A percentile compares a stretch with the other conserved stretches of the same genome.
These are phyloP conservation scores for Neurospora sp. DNA, from an alignment of 495 filamentous ascomycete species.

Conservation along the genomic window DNA sequence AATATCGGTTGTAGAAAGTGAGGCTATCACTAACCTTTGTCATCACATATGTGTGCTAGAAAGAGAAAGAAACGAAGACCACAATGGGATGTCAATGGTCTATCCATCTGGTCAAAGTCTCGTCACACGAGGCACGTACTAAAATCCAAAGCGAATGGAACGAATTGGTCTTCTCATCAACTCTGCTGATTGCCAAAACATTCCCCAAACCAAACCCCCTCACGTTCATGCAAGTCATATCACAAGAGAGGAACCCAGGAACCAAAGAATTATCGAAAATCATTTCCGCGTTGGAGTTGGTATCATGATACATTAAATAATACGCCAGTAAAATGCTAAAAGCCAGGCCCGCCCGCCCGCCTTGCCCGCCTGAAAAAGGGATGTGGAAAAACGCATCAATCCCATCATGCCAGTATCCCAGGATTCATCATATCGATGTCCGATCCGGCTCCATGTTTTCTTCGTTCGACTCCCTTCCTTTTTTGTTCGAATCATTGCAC, in stretches of 20 bases:
- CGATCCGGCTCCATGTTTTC: neutral
- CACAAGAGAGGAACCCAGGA: neutral
- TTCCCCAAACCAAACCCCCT: neutral
- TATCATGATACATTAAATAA: neutral
- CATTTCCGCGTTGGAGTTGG: neutral
- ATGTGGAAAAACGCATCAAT: neutral
- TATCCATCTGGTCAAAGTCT: neutral
- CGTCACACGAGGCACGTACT: neutral
- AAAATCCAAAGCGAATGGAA: neutral
- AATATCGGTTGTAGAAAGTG: neutral
- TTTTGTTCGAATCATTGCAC: neutral
- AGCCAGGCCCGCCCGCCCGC: neutral
- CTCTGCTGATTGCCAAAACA: neutral
- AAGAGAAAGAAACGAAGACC: no score
- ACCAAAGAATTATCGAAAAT: neutral
- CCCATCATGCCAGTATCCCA: neutral
- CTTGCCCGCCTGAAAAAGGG: neutral
- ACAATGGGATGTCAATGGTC: no score
- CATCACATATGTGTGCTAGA: no score
- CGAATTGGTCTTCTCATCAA: neutral
- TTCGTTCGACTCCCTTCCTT: neutral
- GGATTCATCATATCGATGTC: neutral
- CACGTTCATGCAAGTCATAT: neutral
- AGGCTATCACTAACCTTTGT: no score
- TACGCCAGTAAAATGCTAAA: neutral